Percentiles rank a stretch among this genome's conserved stretches.
Evolutionary conservation across 169 alveolate genomes (phyloP).

Genomic region (Eimeria praecox): DNA sequence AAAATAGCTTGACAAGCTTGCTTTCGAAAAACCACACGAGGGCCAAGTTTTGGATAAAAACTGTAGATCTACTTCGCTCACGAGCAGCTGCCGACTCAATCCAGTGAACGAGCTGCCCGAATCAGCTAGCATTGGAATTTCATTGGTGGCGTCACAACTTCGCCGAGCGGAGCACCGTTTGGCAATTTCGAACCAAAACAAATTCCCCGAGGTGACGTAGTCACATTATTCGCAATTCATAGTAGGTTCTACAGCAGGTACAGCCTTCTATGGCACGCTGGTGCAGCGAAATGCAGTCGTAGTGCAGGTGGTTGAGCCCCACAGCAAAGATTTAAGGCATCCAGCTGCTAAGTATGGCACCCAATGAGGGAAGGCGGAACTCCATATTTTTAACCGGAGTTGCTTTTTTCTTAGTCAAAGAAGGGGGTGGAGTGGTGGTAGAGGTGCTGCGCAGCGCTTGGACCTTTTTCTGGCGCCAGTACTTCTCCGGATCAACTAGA

Average conservation of each 20-base stretch:
- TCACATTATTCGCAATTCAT: neutral
- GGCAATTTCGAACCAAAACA: neutral
- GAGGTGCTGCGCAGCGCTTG: slow-evolving; percentile 45
- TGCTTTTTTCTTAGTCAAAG: neutral
- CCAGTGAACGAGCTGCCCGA: neutral
- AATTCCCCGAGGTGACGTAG: neutral
- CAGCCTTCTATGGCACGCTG: neutral
- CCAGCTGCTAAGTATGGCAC: slow-evolving; percentile 39
- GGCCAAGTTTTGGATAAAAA: neutral
- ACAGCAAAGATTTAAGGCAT: slow-evolving; percentile 4
- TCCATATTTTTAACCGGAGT: neutral
- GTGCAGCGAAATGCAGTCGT: slow-evolving; percentile 1
- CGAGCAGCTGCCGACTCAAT: neutral
- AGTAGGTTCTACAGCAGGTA: neutral
- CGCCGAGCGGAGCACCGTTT: neutral
- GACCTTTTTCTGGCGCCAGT: slow-evolving; percentile 66
- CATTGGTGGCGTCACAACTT: neutral
- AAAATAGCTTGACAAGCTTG: neutral
- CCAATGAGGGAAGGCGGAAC: slow-evolving; percentile 23
- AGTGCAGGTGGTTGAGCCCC: neutral
- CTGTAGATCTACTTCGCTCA: neutral
- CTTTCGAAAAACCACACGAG: neutral
- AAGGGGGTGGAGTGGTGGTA: slow-evolving; percentile 40
- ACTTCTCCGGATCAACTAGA: slow-evolving; percentile 56
- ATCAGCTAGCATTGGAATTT: neutral